phyloP scores from a whole-genome alignment of 2,329 filamentous ascomycete species.

The Sclerotinia sclerotiorum region DNA sequence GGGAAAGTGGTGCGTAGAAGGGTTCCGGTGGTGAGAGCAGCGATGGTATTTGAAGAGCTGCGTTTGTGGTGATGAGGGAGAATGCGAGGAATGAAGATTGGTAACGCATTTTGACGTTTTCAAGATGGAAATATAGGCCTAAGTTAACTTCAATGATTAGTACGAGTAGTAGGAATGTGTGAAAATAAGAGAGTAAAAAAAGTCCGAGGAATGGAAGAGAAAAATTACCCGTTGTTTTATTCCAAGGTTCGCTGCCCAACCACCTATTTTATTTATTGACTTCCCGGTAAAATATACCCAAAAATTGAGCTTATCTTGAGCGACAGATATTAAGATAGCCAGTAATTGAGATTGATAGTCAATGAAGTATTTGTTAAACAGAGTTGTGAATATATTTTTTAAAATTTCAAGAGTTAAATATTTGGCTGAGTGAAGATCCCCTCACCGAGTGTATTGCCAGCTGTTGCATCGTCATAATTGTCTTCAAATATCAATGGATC shows the following conservation, averaged over 20 bases:
- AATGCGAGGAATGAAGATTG: conserved; percentile 13
- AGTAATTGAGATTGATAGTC: background rate
- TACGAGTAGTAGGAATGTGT: background rate
- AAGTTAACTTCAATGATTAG: background rate
- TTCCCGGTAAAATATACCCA: conserved; percentile 8
- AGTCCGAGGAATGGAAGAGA: conserved; percentile 3
- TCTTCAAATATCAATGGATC: background rate
- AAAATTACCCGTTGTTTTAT: conserved; percentile 9
- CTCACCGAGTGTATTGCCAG: conserved; percentile 6
- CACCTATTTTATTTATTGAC: conserved; percentile 13
- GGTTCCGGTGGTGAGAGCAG: conserved; percentile 33
- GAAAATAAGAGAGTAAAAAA: background rate
- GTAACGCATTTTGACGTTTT: conserved; percentile 7
- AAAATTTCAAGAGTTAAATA: background rate
- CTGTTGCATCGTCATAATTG: background rate
- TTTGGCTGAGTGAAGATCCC: background rate
- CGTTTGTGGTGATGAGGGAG: conserved; percentile 20
- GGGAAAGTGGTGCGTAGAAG: conserved; percentile 31
- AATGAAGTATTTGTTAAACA: background rate
- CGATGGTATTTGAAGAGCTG: conserved; percentile 35
- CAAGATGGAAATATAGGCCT: background rate
- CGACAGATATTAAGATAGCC: background rate
- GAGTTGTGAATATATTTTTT: background rate
- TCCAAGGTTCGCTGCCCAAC: conserved; percentile 15
- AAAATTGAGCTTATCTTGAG: conserved; percentile 6